Base-by-base conservation (phyloP, 2,329 filamentous ascomycete genomes). In the Ceratocystiopsis minuta region DNA sequence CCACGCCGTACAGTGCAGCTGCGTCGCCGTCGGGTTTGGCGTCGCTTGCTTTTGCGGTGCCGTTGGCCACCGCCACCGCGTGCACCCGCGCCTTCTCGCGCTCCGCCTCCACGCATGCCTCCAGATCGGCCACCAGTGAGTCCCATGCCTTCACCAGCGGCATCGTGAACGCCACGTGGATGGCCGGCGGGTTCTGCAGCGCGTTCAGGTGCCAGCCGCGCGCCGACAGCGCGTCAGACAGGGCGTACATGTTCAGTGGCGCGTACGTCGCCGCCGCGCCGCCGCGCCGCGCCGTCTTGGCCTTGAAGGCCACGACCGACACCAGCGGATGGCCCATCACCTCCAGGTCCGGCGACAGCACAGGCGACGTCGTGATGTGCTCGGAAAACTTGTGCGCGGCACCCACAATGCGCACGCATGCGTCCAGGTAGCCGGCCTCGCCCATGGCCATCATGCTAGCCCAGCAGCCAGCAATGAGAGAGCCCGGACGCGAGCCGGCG, bases 171-270 rank as follows among this genome's bases (percentile, higher is more conserved):
- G 90, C 90, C 34, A 96, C 75, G 58, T 98, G 90, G 43, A 98
- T 85, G 16, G 86, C 90, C 0, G 90, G 78, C 3, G 90, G 90
- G 53, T 75, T 79, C 62, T 98, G 90, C 48, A 98, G 69, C 3
- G 87, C 84, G 55, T 96, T 98, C 45, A 98, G 68, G 62, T 98
- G 90, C 90, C 90, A 98, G 3, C 90, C 88, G 54, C 78, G 80
- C 1, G 63, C 64, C 13, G 72, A 74, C 80, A 98, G 88, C 50
- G 66, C 82, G 59, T 98, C 90, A 9, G 88, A 85, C 50, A 98
- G 75, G 55, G 94, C 87, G 63, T 98, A 98, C 48, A 93, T 80
- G 60, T 95, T 78, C 36, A 98, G 71, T n/a, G 74, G 79, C 41
- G 38, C 18, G 36, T 33, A 24, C 2, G 34, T n/a, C 13, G 28